Evolutionary conservation across 345 rosid species (phyloP).

Genomic region (Dipteronia sinensis): DNA sequence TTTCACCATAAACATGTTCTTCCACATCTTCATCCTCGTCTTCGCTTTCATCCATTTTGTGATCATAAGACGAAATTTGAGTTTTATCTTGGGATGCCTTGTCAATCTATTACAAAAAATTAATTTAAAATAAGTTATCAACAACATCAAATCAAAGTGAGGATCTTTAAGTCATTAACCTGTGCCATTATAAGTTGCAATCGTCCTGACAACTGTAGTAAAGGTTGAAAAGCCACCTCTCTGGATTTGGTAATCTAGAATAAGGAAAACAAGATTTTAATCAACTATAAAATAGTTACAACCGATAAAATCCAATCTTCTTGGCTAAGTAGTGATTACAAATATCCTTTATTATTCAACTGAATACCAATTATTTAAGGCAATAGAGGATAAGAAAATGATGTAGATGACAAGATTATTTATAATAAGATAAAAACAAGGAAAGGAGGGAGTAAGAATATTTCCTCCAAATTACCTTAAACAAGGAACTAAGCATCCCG

Average conservation of each 20-base stretch:
- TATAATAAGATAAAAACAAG: background rate
- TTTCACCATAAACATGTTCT: constrained; percentile 58
- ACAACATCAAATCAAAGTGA: constrained; percentile 9
- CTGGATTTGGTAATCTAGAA: constrained; percentile 62
- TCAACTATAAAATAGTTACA: background rate
- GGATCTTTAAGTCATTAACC: constrained; percentile 41
- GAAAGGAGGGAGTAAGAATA: background rate
- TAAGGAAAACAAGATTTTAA: constrained; percentile 22
- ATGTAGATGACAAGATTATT: background rate
- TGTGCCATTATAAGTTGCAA: constrained; percentile 76
- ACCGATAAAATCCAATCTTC: background rate
- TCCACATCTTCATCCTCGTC: constrained; percentile 68
- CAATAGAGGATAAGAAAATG: background rate
- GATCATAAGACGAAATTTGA: constrained; percentile 30
- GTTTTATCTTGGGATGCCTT: constrained; percentile 48
- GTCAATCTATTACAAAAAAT: constrained; percentile 54
- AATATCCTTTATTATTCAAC: background rate
- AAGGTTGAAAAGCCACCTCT: constrained; percentile 60
- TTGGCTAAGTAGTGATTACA: background rate
- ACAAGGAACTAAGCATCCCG: constrained; percentile 54
- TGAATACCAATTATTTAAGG: background rate
- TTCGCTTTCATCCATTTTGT: constrained; percentile 49
- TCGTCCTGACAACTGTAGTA: constrained; percentile 81
- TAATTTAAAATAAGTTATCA: background rate
- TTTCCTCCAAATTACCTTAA: constrained; percentile 51